phyloP scores from a whole-genome alignment of 2,329 filamentous ascomycete genomes.

The Colletotrichum filicis region DNA sequence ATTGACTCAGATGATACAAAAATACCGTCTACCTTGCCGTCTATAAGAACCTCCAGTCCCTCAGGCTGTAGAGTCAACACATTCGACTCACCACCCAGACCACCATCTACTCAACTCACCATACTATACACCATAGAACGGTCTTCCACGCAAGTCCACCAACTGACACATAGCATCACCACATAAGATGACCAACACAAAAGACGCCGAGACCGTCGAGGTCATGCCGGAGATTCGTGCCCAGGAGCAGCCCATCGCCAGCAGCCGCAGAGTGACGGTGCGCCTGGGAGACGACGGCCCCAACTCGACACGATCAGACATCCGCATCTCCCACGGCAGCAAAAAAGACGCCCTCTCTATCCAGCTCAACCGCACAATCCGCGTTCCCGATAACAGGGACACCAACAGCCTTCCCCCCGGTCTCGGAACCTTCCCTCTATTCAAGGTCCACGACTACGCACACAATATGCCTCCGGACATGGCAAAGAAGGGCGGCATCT shows the following conservation, averaged over 20 bases:
- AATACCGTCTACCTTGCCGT: no score
- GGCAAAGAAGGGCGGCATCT: slow-evolving; percentile 52
- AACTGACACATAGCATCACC: background rate
- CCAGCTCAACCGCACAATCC: slow-evolving; percentile 52
- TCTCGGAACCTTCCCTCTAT: slow-evolving; percentile 52
- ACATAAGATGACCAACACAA: background rate
- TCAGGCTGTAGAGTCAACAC: background rate
- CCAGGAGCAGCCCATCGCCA: slow-evolving; percentile 5
- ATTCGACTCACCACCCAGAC: background rate
- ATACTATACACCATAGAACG: background rate
- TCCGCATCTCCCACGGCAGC: slow-evolving; percentile 20
- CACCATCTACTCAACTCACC: background rate
- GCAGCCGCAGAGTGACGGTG: slow-evolving; percentile 26
- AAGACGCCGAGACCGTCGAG: slow-evolving; percentile 23
- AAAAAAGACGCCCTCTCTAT: slow-evolving; percentile 42
- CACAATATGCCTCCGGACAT: slow-evolving; percentile 47
- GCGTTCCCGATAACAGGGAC: slow-evolving; percentile 52
- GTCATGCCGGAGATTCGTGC: slow-evolving; percentile 29
- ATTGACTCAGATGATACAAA: background rate
- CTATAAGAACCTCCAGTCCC: background rate
- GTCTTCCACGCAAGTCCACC: no score
- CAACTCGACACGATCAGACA: background rate
- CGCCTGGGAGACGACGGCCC: background rate
- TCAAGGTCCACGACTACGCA: slow-evolving; percentile 45
- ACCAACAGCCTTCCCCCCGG: slow-evolving; percentile 46